These are phyloP conservation scores for Candida ascalaphidarum DNA, from an alignment of 805 yeast species.

Conservation along the genomic window DNA sequence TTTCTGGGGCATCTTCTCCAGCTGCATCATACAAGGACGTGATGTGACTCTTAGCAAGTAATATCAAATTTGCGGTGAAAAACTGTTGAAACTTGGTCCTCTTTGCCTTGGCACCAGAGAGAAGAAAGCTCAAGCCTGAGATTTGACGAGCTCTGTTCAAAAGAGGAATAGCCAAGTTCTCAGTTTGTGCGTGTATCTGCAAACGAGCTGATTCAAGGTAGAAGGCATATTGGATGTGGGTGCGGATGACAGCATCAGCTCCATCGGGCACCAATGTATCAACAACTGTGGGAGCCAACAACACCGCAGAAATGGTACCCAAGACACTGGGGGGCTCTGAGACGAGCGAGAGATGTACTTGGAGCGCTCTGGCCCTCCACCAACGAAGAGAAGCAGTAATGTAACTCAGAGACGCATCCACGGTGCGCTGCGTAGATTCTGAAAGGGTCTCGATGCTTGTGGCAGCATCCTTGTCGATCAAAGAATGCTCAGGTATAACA, in stretches of 20 bases:
- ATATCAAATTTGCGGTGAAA: conserved; percentile 65
- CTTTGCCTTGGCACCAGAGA: conserved; percentile 86
- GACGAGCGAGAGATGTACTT: conserved; percentile 54
- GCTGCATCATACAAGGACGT: conserved; percentile 14
- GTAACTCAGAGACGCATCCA: conserved; percentile 14
- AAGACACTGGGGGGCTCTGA: conserved; percentile 52
- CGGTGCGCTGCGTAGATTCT: conserved; percentile 5
- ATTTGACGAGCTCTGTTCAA: conserved; percentile 48
- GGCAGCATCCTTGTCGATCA: conserved; percentile 20
- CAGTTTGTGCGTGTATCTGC: conserved; percentile 55
- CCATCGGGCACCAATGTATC: conserved; percentile 19
- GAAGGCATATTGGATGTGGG: conserved; percentile 37
- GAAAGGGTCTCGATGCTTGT: conserved; percentile 18
- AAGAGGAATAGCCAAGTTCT: conserved; percentile 48
- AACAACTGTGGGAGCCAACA: conserved; percentile 26
- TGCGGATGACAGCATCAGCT: conserved; percentile 18
- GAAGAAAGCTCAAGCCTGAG: conserved; percentile 51
- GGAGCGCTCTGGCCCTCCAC: conserved; percentile 72
- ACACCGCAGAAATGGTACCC: conserved; percentile 30
- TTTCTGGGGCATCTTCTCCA: conserved; percentile 39
- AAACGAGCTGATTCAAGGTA: conserved; percentile 64
- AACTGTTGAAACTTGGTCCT: conserved; percentile 75
- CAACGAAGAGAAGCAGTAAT: conserved; percentile 46
- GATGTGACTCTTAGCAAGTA: conserved; percentile 53
- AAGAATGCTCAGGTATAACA: conserved; percentile 26